These are phyloP conservation scores for Pulveroboletus sp. DNA, from an alignment of 768 basidiomycete species.

Conservation along the genomic window DNA sequence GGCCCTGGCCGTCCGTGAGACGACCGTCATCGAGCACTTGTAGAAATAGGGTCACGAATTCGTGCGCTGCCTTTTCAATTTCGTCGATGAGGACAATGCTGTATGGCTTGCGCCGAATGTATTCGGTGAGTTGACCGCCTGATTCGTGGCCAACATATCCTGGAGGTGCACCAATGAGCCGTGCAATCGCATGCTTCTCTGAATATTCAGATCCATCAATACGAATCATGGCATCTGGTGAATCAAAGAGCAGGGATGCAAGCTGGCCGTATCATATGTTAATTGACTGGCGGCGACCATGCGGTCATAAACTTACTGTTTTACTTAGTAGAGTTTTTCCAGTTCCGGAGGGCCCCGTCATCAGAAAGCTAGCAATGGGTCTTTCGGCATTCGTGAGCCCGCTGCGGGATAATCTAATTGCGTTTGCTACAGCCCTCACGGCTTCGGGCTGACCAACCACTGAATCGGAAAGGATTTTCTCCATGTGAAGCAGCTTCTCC, in stretches of 20 bases:
- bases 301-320: conserved; percentile 52
- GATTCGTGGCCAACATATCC: conserved; percentile 92
- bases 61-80: conserved; percentile 87
- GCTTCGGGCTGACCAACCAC: conserved; percentile 93
- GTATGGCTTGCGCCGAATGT: conserved; percentile 89
- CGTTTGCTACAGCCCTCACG: conserved; percentile 90
- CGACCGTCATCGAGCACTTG: conserved; percentile 93
- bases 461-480: conserved; percentile 70
- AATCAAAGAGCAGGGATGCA: conserved; percentile 86
- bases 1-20: conserved; percentile 91
- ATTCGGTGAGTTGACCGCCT: conserved; percentile 91
- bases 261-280: conserved; percentile 48
- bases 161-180: conserved; percentile 69
- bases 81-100: conserved; percentile 83
- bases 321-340: conserved; percentile 91
- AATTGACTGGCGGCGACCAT: background rate
- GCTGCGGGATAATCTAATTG: conserved; percentile 87
- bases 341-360: conserved; percentile 89
- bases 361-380: conserved; percentile 90
- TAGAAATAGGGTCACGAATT: conserved; percentile 67
- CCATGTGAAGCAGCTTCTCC: conserved; percentile 86
- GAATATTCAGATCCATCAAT: conserved; percentile 94
- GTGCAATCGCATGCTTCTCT: conserved; percentile 72
- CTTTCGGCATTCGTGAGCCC: conserved; percentile 87
- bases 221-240: conserved; percentile 87